phyloP scores from a whole-genome alignment of 164 flowering plant species.

The Amborella trichopoda region DNA sequence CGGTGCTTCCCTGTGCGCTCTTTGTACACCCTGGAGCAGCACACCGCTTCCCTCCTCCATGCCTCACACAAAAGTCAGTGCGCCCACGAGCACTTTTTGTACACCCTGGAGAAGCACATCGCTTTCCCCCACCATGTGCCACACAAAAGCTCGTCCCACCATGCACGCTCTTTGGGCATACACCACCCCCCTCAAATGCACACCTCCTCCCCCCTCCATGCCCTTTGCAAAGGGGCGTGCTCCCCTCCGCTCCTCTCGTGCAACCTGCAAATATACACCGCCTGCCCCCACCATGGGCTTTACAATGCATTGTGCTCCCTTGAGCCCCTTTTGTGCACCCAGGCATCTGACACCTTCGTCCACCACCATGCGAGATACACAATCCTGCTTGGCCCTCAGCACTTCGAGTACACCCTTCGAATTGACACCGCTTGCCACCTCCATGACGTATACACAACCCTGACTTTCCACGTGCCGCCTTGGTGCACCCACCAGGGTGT shows the following conservation, averaged over 20 bases:
- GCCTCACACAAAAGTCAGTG: conserved; percentile 74
- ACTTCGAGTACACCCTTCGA: conserved; percentile 71
- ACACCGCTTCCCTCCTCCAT: conserved; percentile 91
- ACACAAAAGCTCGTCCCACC: conserved; percentile 87
- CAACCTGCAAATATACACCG: conserved; percentile 81
- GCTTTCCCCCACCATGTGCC: conserved; percentile 86
- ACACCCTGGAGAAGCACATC: conserved; percentile 71
- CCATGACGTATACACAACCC: conserved; percentile 90
- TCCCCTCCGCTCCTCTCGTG: conserved; percentile 90
- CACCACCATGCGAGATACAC: conserved; percentile 97
- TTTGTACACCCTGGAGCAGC: conserved; percentile 51
- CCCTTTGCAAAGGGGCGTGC: conserved; percentile 82
- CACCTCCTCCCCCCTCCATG: conserved; percentile 96
- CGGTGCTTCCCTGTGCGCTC: conserved; percentile 95
- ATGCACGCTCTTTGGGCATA: conserved; percentile 85
- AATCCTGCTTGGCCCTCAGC: conserved; percentile 90
- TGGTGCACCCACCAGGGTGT: conserved; percentile 39
- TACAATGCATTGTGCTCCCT: conserved; percentile 67
- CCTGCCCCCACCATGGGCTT: conserved; percentile 92
- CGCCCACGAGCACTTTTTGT: conserved; percentile 87
- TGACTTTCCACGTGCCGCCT: conserved; percentile 84
- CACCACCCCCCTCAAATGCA: conserved; percentile 71
- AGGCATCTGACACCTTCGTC: conserved; percentile 51
- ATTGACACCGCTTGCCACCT: conserved; percentile 81
- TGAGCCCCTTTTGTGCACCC: conserved; percentile 78